A percentile compares a stretch with the other conserved stretches of the same genome.
phyloP scores from a whole-genome alignment of 75 land plant species.

The Cunninghamia lanceolata region DNA sequence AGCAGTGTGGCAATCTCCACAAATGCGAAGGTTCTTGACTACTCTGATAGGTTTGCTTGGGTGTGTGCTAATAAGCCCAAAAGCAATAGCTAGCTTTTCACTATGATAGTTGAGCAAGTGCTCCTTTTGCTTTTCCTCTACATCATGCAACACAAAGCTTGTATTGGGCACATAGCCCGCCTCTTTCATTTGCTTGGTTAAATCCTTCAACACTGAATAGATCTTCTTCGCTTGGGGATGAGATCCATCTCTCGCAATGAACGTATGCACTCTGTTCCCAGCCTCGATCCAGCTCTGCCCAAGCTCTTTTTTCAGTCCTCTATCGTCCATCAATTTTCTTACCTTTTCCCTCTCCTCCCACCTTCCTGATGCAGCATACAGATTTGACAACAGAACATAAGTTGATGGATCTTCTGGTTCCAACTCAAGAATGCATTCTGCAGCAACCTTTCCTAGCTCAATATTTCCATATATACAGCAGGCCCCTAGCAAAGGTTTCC shows the following conservation, averaged over 20 bases:
- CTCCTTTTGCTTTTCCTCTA: slow-evolving; percentile 12
- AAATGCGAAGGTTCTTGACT: slow-evolving; percentile 6
- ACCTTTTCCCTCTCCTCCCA: neutral
- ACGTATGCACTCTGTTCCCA: slow-evolving; percentile 9
- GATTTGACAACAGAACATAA: neutral
- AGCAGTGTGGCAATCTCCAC: neutral
- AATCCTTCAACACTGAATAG: neutral
- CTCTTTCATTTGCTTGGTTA: slow-evolving; percentile 10
- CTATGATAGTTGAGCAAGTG: slow-evolving; percentile 7
- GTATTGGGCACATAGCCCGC: slow-evolving; percentile 13
- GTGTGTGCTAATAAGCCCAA: slow-evolving; percentile 6
- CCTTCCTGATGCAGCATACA: slow-evolving; percentile 11
- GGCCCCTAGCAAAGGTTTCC: slow-evolving; percentile 19
- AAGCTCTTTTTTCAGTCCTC: neutral
- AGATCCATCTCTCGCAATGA: slow-evolving; percentile 9
- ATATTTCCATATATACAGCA: slow-evolving; percentile 12
- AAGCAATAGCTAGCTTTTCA: slow-evolving; percentile 18
- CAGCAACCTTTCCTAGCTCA: slow-evolving; percentile 8
- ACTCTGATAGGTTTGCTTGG: neutral
- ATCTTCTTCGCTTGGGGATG: slow-evolving; percentile 4
- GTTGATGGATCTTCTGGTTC: neutral
- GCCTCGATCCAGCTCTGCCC: slow-evolving; percentile 12
- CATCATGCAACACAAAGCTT: slow-evolving; percentile 12
- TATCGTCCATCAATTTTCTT: slow-evolving; percentile 2
- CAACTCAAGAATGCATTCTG: slow-evolving; percentile 9